These are phyloP conservation scores for Eimeria sp. DNA, from an alignment of 169 alveolate species.

Conservation along the genomic window DNA sequence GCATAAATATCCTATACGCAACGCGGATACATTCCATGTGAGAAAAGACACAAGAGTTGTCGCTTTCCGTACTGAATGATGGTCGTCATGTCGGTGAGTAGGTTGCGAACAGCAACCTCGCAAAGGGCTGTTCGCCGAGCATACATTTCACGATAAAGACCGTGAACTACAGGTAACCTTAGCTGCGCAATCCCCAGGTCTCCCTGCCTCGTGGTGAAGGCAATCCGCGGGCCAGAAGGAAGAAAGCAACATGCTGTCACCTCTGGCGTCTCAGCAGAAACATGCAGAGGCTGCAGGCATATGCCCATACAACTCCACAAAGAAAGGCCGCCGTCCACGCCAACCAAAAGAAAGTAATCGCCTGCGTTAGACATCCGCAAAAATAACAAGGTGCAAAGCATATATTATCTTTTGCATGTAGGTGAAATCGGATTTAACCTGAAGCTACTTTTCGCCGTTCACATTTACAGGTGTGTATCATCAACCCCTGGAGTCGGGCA, in stretches of 20 bases:
- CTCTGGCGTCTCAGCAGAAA: conserved; percentile 89
- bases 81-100: conserved; percentile 6
- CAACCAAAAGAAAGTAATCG: conserved; percentile 91
- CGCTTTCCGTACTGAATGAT: conserved; percentile 1
- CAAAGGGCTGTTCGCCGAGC: conserved; percentile 64
- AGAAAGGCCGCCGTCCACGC: conserved; percentile 80
- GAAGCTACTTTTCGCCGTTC: not conserved
- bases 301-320: conserved; percentile 94
- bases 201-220: conserved; percentile 91
- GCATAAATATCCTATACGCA: not conserved
- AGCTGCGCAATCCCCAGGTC: conserved; percentile 89
- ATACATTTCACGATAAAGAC: conserved; percentile 93
- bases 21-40: not conserved
- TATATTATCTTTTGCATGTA: not conserved
- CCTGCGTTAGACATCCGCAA: conserved; percentile 51
- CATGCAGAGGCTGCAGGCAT: conserved; percentile 90
- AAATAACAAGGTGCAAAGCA: not conserved
- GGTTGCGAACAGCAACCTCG: conserved; percentile 53
- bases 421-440: not conserved
- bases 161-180: conserved; percentile 91
- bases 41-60: conserved; percentile 75
- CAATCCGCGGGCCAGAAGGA: conserved; percentile 84
- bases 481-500: not conserved
- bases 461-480: not conserved
- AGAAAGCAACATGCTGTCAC: conserved; percentile 82